Evolutionary conservation across 352 stramenopile genomes (phyloP), one percentile per base, ranked within the genome.

Genomic region (Pythium aphanidermatum): DNA sequence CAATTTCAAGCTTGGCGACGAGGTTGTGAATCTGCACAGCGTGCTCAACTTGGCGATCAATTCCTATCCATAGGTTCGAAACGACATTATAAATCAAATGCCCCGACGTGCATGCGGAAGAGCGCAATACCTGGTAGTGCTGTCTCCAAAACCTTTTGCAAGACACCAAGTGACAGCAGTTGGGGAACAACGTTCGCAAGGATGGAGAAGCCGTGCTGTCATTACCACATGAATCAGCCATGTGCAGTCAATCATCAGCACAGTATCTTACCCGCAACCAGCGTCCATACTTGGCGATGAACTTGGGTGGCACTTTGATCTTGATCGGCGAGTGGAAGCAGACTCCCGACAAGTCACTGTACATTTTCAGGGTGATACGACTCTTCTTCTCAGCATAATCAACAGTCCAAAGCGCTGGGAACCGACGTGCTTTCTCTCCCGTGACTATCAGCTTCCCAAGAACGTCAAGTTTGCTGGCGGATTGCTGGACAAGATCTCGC

Each of bases 251-350:
- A 17, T 17, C 32, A 38, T 38, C 8, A n/a, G 7, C 8, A 17
- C 32, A 17, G 7, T 23, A 16, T 34, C 49, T 8, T 23, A 54
- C 51, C 43, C 54, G 43, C 10, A 60, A 14, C 5, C 38, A n/a
- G 1, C 8, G 12, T 0, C 36, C 37, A 13, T 54, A 26, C n/a
- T 32, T 60, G n/a, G 51, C 51, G 8, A 60, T 36, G 34, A 60
- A 53, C 25, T 27, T 12, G 5, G 29, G 12, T 0, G 52, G 42
- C 12, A 60, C n/a, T 3, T 36, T 14, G 14, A 60, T 36, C 38
- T 46, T 14, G 19, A 60, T 54, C 13, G 52, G 52, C 6, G 41
- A n/a, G 39, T 60, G 51, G 27, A 53, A 60, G 24, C 51, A 60
- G 2, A 34, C 16, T 1, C 51, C 51, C 2, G 51, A 60, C 0